phyloP scores from a whole-genome alignment of 2,329 filamentous ascomycete species.

The Epichloe glyceriae region DNA sequence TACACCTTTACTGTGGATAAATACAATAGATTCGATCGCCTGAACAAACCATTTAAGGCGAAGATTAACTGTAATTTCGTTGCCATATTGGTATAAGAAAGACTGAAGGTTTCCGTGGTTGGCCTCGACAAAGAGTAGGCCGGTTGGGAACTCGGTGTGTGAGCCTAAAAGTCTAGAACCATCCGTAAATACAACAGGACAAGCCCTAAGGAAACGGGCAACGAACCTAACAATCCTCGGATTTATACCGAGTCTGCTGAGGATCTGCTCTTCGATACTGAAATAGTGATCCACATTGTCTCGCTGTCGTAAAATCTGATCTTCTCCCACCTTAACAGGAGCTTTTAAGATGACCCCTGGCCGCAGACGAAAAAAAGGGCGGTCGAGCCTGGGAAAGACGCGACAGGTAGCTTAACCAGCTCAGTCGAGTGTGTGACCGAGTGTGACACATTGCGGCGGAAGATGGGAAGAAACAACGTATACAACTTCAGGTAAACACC shows the following conservation, averaged over 20 bases:
- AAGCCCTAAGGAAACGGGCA: not conserved
- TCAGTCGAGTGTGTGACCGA: not conserved
- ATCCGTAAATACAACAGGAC: not conserved
- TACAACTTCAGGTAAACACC: too few species aligned
- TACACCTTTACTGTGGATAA: not conserved
- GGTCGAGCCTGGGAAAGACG: conserved; percentile 7
- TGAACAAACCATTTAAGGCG: not conserved
- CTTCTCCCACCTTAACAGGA: conserved; percentile 1
- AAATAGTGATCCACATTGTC: conserved; percentile 5
- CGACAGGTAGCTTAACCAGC: conserved; percentile 5
- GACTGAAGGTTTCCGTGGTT: too few species aligned
- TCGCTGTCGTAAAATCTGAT: conserved; percentile 4
- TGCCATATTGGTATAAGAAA: not conserved
- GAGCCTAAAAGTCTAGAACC: not conserved
- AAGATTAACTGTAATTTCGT: not conserved
- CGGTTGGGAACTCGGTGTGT: not conserved
- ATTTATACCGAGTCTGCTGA: conserved; percentile 6
- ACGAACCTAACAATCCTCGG: conserved; percentile 6
- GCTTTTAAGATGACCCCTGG: conserved; percentile 7
- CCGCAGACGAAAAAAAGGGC: conserved; percentile 7
- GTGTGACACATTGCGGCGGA: too few species aligned
- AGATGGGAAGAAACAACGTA: too few species aligned
- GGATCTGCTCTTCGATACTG: conserved; percentile 6
- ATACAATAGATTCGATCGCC: not conserved
- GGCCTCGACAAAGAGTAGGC: not conserved